Base-by-base conservation (phyloP, 1,284 basidiomycete genomes). In the Papiliotrema laurentii region DNA sequence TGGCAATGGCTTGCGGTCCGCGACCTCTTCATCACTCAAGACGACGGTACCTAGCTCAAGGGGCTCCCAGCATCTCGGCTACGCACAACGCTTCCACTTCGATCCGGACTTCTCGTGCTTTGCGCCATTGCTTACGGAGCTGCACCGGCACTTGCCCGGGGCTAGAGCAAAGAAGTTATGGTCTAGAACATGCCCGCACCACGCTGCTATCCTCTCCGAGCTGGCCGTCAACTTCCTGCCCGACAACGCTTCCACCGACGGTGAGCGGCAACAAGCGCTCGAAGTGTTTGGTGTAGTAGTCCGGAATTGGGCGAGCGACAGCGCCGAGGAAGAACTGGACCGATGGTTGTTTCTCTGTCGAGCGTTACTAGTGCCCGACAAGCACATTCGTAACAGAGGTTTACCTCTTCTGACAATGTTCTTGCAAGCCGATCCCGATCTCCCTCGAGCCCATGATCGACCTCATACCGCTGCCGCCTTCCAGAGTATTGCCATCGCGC, bases 131-230 rank as follows among this genome's bases (percentile, higher is more conserved):
- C 53, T 72, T n/a, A 64, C 54, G 14, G 66, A 64, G 43, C 51
- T 72, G 9, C 67, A 69, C 50, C 55, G 57, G 31, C 59, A 68
- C 38, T 55, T 70, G 2, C 66, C 66, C 1, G 63, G 59, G 9
- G 68, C 67, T 25, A 56, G 68, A 19, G 58, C 66, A 1, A 68
- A 68, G 46, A 58, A 59, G 27, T 47, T 63, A 1, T 72, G 69
- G 69, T 65, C 64, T 0, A 51, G 65, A 16, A 70, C 69, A 2
- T 69, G 63, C 35, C 69, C 69, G 1, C 68, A 70, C 45, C 69
- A 72, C 48, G 56, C 61, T 3, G 59, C 60, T 6, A 66, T 72
- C 36, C 56, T 72, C 11, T 60, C 67, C 14, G 69, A 72, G 49
- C 57, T 72, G 2, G 63, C 63, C 10, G 57, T 64, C 1, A 59